phyloP scores from a whole-genome alignment of 2,329 filamentous ascomycete genomes.

The Alternaria ventricosa region DNA sequence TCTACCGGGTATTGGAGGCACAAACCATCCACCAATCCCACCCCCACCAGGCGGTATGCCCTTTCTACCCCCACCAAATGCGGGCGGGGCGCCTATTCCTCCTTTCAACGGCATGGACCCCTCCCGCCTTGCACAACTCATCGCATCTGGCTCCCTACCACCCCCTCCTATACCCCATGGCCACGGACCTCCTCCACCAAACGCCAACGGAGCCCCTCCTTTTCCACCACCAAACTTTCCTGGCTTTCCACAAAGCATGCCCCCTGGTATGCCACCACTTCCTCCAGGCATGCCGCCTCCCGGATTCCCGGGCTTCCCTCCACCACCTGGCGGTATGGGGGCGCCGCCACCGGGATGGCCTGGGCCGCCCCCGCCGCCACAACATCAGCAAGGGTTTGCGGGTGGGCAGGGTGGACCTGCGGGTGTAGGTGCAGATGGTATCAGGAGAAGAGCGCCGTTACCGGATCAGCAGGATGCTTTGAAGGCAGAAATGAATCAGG shows the following conservation, averaged over 20 bases:
- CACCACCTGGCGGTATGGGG: conserved; percentile 17
- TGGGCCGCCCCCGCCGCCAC: neutral
- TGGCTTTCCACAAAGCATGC: conserved; percentile 31
- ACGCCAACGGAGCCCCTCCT: conserved; percentile 24
- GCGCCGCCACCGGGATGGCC: conserved; percentile 24
- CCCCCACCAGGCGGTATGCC: conserved; percentile 35
- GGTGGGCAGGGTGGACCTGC: conserved; percentile 36
- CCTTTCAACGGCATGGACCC: conserved; percentile 38
- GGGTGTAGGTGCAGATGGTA: conserved; percentile 25
- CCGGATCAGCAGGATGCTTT: conserved; percentile 86
- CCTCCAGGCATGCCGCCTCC: conserved; percentile 36
- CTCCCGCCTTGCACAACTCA: conserved; percentile 42
- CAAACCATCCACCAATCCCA: conserved; percentile 37
- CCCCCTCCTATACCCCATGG: conserved; percentile 42
- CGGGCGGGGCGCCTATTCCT: conserved; percentile 19
- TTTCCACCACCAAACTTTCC: conserved; percentile 37
- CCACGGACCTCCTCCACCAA: conserved; percentile 28
- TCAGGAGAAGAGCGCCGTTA: conserved; percentile 66
- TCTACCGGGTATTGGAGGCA: conserved; percentile 57
- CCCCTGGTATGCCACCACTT: conserved; percentile 27
- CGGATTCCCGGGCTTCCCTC: conserved; percentile 22
- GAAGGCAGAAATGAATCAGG: conserved; percentile 73
- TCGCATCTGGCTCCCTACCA: conserved; percentile 45
- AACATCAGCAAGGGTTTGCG: conserved; percentile 21
- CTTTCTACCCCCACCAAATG: conserved; percentile 24